Conservation (phyloP, 192 early-diverging fungal genomes). For the Obelidium mucronatum region DNA sequence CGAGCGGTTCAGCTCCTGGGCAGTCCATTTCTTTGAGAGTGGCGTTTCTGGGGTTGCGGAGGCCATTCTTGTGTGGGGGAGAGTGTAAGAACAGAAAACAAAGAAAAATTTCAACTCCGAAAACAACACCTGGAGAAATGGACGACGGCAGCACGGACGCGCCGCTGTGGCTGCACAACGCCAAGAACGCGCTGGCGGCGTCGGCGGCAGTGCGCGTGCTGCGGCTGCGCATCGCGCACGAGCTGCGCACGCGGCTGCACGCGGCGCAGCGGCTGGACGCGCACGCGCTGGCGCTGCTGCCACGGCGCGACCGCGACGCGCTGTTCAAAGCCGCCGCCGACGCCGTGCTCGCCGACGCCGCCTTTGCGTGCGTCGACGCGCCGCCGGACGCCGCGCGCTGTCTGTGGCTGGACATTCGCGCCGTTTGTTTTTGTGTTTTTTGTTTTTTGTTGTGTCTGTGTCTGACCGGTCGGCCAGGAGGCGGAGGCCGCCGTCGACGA, state of each 20-base stretch:
- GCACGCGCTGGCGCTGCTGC: constrained; percentile 15
- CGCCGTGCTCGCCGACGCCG: neutral
- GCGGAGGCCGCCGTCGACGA: constrained; percentile 24
- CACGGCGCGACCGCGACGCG: constrained; percentile 13
- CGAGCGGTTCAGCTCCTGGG: constrained; percentile 33
- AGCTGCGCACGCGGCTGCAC: constrained; percentile 16
- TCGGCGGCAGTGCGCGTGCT: constrained; percentile 1
- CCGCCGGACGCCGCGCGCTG: neutral
- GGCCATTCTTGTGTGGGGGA: neutral
- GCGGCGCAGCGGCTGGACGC: neutral
- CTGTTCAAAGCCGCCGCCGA: constrained; percentile 6
- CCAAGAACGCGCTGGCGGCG: neutral
- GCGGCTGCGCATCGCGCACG: constrained; percentile 12
- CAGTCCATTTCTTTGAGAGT: constrained; percentile 5
- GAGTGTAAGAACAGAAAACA: neutral
- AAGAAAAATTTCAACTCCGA: neutral
- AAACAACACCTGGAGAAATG: neutral
- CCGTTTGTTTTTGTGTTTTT: constrained; percentile 1
- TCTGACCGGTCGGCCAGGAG: neutral
- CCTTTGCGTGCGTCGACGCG: neutral
- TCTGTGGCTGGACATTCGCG: constrained; percentile 26
- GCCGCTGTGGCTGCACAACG: constrained; percentile 23
- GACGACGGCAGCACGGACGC: neutral
- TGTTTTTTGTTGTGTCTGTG: neutral
- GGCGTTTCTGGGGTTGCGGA: neutral